Conservation (phyloP, 2,329 filamentous ascomycete species). For the Lachnum nothofagi region DNA sequence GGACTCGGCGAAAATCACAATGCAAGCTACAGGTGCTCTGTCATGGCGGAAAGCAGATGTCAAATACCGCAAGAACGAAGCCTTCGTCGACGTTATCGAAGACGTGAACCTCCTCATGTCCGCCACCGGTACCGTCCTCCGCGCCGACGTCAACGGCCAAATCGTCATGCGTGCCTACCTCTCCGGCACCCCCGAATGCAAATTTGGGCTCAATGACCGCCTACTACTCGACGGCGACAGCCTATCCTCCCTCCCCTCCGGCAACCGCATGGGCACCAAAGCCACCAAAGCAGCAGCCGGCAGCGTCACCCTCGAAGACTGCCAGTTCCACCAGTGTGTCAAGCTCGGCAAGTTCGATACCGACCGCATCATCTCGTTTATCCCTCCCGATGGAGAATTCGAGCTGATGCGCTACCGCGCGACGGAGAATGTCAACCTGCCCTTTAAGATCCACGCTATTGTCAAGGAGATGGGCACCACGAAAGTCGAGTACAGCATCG, state of each 20-base stretch:
- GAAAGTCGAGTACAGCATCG: constrained; percentile 98
- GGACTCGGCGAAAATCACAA: constrained; percentile 96
- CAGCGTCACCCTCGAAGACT: constrained; percentile 93
- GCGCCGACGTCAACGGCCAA: constrained; percentile 93
- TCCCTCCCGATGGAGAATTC: constrained; percentile 95
- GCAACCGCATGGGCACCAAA: constrained; percentile 75
- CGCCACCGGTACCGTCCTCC: constrained; percentile 88
- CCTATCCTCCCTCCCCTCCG: constrained; percentile 60
- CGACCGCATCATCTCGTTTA: constrained; percentile 93
- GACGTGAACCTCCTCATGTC: constrained; percentile 99
- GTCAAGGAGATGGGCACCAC: constrained; percentile 96
- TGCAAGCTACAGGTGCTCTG: constrained; percentile 95
- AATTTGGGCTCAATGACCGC: constrained; percentile 95
- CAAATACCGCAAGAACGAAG: constrained; percentile 99
- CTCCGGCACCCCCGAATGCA: constrained; percentile 94
- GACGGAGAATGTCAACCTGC: constrained; percentile 96
- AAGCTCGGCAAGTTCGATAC: constrained; percentile 95
- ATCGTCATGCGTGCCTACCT: constrained; percentile 99
- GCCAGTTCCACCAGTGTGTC: constrained; percentile 98
- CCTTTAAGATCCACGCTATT: constrained; percentile 98
- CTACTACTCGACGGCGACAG: constrained; percentile 79
- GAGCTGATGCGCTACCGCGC: constrained; percentile 98
- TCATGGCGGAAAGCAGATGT: constrained; percentile 97
- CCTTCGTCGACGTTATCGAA: constrained; percentile 98
- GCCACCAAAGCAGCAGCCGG: constrained; percentile 93